Conservation (phyloP, 805 yeast species). For the Candida pseudofarinosa region DNA sequence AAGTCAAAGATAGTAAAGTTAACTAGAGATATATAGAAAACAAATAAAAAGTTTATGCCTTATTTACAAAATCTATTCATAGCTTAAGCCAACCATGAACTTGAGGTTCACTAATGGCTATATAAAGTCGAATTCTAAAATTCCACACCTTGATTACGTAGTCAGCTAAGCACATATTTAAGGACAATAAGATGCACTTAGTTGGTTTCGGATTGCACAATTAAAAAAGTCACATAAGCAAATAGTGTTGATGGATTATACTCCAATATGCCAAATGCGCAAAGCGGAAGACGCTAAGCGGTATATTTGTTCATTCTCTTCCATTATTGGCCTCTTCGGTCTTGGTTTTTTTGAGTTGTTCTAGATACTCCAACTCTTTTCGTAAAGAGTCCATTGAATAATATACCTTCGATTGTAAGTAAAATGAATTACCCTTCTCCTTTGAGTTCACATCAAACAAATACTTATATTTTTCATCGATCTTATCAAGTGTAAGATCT, state of each 20-base stretch:
- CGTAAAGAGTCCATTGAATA: conserved; percentile 91
- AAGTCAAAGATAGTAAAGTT: too few relatives aligned
- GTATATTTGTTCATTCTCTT: too few relatives aligned
- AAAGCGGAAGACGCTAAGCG: too few relatives aligned
- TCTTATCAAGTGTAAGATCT: conserved; percentile 51
- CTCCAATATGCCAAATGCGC: too few relatives aligned
- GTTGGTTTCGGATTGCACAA: too few relatives aligned
- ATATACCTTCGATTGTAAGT: conserved; percentile 86
- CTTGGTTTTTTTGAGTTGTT: conserved; percentile 36
- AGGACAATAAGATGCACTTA: too few relatives aligned
- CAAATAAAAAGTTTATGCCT: neutral
- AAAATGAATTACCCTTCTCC: conserved; percentile 95
- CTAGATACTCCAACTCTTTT: conserved; percentile 64
- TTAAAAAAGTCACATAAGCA: too few relatives aligned
- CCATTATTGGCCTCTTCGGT: conserved; percentile 10
- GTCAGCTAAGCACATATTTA: too few relatives aligned
- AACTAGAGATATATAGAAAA: too few relatives aligned
- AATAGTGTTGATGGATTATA: too few relatives aligned
- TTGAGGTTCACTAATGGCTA: neutral
- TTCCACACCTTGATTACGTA: too few relatives aligned
- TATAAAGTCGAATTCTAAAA: too few relatives aligned
- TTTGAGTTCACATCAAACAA: conserved; percentile 85
- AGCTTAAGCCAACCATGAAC: neutral
- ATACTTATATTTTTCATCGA: conserved; percentile 71
- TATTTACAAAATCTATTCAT: neutral